Conservation (phyloP, 768 basidiomycete species). For the Pleurotus eryngii region DNA sequence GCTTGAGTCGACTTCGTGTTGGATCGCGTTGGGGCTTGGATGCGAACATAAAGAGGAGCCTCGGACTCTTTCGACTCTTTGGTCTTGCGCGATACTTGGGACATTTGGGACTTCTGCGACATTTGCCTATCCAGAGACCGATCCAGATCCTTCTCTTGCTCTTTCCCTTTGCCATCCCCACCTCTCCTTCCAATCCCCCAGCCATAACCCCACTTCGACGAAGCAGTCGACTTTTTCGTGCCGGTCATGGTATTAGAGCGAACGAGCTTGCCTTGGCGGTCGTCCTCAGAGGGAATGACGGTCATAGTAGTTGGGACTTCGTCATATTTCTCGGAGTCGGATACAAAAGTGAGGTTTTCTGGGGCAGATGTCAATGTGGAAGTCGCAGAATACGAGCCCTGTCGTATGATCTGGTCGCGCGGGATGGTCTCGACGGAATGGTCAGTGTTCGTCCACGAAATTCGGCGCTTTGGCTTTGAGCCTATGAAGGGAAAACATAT, state of each 20-base stretch:
- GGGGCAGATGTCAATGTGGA: slow-evolving; percentile 39
- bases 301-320: slow-evolving; percentile 34
- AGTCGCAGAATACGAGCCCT: slow-evolving; percentile 41
- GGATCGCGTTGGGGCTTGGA: slow-evolving; percentile 25
- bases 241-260: slow-evolving; percentile 56
- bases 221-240: slow-evolving; percentile 47
- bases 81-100: slow-evolving; percentile 26
- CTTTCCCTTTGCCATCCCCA: slow-evolving; percentile 35
- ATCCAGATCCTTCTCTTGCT: slow-evolving; percentile 20
- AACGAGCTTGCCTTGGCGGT: slow-evolving; percentile 34
- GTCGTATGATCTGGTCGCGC: slow-evolving; percentile 32
- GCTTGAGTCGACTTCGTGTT: slow-evolving; percentile 38
- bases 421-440: slow-evolving; percentile 14
- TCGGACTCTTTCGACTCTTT: slow-evolving; percentile 14
- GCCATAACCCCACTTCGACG: slow-evolving; percentile 65
- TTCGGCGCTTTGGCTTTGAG: slow-evolving; percentile 44
- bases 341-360: slow-evolving; percentile 52
- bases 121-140: slow-evolving; percentile 23
- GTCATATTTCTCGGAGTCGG: slow-evolving; percentile 63
- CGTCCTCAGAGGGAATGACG: slow-evolving; percentile 24
- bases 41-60: slow-evolving; percentile 18
- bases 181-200: slow-evolving; percentile 59
- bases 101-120: slow-evolving; percentile 22
- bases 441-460: slow-evolving; percentile 38
- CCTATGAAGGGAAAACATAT: slow-evolving; percentile 59